phyloP scores from a whole-genome alignment of 1,284 basidiomycete species.

The Irpex lacteus region DNA sequence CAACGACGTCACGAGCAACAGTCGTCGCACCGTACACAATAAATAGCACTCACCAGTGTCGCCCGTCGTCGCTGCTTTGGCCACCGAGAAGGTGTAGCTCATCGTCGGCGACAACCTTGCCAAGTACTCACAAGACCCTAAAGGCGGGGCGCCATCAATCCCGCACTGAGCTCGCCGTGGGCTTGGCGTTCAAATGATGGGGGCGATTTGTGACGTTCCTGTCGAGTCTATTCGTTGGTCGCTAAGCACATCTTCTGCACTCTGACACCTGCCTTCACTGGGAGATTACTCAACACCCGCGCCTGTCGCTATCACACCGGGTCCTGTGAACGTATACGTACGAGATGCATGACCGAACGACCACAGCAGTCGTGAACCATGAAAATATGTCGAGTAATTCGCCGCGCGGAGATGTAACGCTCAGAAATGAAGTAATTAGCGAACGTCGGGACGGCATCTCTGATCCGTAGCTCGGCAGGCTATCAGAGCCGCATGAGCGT shows the following conservation, averaged over 20 bases:
- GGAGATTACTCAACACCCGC: neutral
- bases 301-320: neutral
- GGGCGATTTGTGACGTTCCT: neutral
- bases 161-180: neutral
- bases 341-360: too few relatives aligned
- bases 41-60: too few relatives aligned
- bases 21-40: neutral
- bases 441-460: neutral
- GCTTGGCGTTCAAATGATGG: neutral
- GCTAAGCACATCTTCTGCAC: neutral
- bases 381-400: neutral
- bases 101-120: neutral
- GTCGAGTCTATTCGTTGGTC: neutral
- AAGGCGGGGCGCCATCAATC: neutral
- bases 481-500: neutral
- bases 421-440: neutral
- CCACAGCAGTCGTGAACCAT: too few relatives aligned
- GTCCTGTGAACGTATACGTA: too few relatives aligned
- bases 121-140: neutral
- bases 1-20: neutral
- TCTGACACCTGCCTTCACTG: neutral
- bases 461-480: neutral
- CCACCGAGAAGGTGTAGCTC: neutral
- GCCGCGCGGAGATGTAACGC: neutral
- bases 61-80: neutral